A percentile compares a stretch with the other conserved stretches of the same genome.
phyloP scores from a whole-genome alignment of 768 basidiomycete genomes.

The Mycena maculata region DNA sequence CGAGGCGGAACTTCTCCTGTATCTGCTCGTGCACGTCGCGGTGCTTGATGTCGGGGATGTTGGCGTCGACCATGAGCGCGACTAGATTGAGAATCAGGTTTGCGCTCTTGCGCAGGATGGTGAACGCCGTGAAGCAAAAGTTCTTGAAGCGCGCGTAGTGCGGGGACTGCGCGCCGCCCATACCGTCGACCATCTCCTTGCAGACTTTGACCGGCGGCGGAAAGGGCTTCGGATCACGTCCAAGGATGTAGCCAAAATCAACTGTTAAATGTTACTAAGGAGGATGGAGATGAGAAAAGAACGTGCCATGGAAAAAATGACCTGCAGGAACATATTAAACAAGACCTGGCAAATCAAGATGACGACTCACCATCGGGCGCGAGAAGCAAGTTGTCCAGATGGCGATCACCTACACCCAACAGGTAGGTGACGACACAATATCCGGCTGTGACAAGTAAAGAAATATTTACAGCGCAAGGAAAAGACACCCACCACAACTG shows the following conservation, averaged over 20 bases:
- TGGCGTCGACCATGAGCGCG: slow-evolving; percentile 96
- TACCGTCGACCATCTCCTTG: slow-evolving; percentile 99
- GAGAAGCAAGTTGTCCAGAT: slow-evolving; percentile 93
- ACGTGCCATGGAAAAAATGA: slow-evolving; percentile 94
- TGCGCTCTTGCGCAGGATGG: slow-evolving; percentile 94
- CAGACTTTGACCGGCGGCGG: slow-evolving; percentile 98
- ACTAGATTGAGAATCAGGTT: slow-evolving; percentile 97
- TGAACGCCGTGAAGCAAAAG: slow-evolving; percentile 98
- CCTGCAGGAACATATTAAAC: slow-evolving; percentile 51
- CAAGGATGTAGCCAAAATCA: slow-evolving; percentile 98
- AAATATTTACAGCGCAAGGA: slow-evolving; percentile 13
- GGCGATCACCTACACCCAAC: slow-evolving; percentile 96
- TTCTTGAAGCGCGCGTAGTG: slow-evolving; percentile 97
- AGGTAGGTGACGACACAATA: slow-evolving; percentile 98
- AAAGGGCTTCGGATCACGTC: slow-evolving; percentile 96
- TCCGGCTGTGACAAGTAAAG: slow-evolving; percentile 71
- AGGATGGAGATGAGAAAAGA: neutral
- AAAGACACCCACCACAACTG: slow-evolving; percentile 86
- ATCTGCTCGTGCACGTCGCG: slow-evolving; percentile 90
- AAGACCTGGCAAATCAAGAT: slow-evolving; percentile 5
- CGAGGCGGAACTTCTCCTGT: slow-evolving; percentile 95
- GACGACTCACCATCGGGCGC: slow-evolving; percentile 81
- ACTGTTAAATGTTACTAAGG: slow-evolving; percentile 59
- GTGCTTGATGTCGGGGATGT: slow-evolving; percentile 97
- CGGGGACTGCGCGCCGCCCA: slow-evolving; percentile 97